These are phyloP conservation scores for Didymella keratinophila DNA, from an alignment of 2,329 filamentous ascomycete genomes.

Conservation along the genomic window DNA sequence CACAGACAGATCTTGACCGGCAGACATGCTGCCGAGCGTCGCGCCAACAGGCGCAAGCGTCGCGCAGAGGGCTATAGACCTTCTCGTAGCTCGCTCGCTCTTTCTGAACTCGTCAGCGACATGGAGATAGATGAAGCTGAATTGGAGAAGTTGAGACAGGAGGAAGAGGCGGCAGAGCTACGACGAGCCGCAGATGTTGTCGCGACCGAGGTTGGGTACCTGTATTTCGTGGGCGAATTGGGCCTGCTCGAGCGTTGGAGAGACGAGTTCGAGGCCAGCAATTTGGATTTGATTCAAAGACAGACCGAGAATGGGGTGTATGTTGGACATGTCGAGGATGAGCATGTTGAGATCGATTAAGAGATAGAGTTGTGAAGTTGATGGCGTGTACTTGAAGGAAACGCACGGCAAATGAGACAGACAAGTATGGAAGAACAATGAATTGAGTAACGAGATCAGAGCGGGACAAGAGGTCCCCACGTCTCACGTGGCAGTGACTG, in stretches of 20 bases:
- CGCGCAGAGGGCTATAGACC: constrained; percentile 27
- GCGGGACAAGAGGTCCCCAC: too few species aligned
- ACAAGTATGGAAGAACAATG: background rate
- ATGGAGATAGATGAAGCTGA: constrained; percentile 22
- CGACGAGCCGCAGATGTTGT: constrained; percentile 23
- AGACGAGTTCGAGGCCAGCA: constrained; percentile 28
- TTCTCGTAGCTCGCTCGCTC: constrained; percentile 33
- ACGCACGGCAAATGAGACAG: background rate
- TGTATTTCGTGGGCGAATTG: constrained; percentile 35
- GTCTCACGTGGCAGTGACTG: too few species aligned
- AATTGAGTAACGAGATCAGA: too few species aligned
- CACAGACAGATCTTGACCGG: constrained; percentile 1
- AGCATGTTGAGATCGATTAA: background rate
- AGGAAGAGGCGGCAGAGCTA: constrained; percentile 24
- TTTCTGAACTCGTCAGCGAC: constrained; percentile 29
- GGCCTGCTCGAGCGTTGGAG: constrained; percentile 25
- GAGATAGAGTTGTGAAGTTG: background rate
- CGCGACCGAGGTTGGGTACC: constrained; percentile 36
- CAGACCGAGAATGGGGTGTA: background rate
- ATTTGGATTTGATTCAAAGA: constrained; percentile 28
- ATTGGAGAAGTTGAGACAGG: constrained; percentile 16
- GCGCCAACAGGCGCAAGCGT: constrained; percentile 17
- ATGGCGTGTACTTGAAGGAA: too few species aligned
- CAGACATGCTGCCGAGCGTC: constrained; percentile 1
- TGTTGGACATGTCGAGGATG: background rate